Evolutionary conservation across 306 rosid species (phyloP).

Genomic region (Glycyrrhiza uralensis): DNA sequence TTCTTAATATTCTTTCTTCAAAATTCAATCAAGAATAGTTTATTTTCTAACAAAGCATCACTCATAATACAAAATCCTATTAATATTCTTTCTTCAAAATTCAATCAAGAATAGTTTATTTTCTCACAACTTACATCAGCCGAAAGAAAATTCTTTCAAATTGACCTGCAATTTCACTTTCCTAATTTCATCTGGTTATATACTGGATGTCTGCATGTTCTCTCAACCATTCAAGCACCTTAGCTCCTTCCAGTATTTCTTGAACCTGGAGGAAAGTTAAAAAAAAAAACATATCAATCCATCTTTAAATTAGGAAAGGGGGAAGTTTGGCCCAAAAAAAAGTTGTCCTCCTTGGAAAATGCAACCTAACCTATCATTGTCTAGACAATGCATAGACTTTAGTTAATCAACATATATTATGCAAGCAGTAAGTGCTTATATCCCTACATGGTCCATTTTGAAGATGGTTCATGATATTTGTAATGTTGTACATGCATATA

Average conservation of each 20-base stretch:
- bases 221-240: slow-evolving; percentile 96
- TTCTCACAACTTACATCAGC: slow-evolving; percentile 25
- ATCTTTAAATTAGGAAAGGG: not conserved
- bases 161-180: slow-evolving; percentile 5
- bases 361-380: slow-evolving; percentile 12
- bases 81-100: slow-evolving; percentile 30
- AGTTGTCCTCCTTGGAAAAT: not conserved
- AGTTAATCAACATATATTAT: not conserved
- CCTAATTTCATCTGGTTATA: slow-evolving; percentile 45
- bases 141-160: slow-evolving; percentile 31
- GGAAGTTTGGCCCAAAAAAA: not conserved
- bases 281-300: not conserved
- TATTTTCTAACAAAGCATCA: slow-evolving; percentile 20
- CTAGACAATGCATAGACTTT: not conserved
- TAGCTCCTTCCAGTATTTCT: slow-evolving; percentile 95
- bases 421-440: not conserved
- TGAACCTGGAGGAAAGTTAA: slow-evolving; percentile 62
- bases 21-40: slow-evolving; percentile 20
- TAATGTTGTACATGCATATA: not conserved
- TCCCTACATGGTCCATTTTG: not conserved
- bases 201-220: slow-evolving; percentile 73
- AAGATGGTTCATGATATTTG: slow-evolving; percentile 14
- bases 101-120: slow-evolving; percentile 6
- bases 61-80: too few relatives aligned
- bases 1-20: slow-evolving; percentile 17